Evolutionary conservation across 441 rosid genomes (phyloP).

Genomic region (Pelargonium australe): DNA sequence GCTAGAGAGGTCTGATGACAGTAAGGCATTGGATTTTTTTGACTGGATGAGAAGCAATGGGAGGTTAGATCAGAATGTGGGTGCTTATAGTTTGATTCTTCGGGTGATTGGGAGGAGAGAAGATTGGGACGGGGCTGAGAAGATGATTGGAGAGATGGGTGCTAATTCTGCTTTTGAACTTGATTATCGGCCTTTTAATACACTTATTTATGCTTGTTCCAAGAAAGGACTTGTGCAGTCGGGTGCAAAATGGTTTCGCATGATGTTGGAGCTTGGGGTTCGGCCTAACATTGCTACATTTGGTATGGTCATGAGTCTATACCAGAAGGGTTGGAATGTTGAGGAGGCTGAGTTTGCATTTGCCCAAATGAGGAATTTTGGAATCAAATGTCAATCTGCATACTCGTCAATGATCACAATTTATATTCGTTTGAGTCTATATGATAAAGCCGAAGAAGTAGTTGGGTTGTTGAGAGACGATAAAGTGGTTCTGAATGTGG

Average conservation of each 20-base stretch:
- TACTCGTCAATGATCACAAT: conserved; percentile 85
- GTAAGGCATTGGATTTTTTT: conserved; percentile 51
- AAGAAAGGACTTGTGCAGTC: conserved; percentile 47
- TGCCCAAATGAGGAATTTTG: conserved; percentile 52
- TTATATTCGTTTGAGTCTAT: conserved; percentile 61
- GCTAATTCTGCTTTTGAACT: conserved; percentile 28
- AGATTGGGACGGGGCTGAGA: conserved; percentile 69
- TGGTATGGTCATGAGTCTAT: conserved; percentile 84
- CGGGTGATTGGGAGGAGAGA: conserved; percentile 59
- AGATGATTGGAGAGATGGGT: conserved; percentile 37
- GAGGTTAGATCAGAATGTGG: conserved; percentile 49
- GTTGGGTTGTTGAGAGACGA: conserved; percentile 53
- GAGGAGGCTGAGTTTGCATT: conserved; percentile 69
- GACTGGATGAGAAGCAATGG: conserved; percentile 75
- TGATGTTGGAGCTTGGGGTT: conserved; percentile 68
- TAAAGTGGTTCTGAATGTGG: conserved; percentile 42
- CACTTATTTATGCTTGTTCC: conserved; percentile 56
- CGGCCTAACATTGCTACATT: conserved; percentile 68
- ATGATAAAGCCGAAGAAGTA: conserved; percentile 67
- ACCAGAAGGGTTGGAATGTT: conserved; percentile 62
- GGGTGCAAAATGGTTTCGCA: conserved; percentile 58
- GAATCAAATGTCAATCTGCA: conserved; percentile 68
- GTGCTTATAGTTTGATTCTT: conserved; percentile 63
- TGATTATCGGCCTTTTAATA: conserved; percentile 58
- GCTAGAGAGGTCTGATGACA: conserved; percentile 55